Conservation (phyloP, 345 rosid species). For the Rhizophora apiculata region DNA sequence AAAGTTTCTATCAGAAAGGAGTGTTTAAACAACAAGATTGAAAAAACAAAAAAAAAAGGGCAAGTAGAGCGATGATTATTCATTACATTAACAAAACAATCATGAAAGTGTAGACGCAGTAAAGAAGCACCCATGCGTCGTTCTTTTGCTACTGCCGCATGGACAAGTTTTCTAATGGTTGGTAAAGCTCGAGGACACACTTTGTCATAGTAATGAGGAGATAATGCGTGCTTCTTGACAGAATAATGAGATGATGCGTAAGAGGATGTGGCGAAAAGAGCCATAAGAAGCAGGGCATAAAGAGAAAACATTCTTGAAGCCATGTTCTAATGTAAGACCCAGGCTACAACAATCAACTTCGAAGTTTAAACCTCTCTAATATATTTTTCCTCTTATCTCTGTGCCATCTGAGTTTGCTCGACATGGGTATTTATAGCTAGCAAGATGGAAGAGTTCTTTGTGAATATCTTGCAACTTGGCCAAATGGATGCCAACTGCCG, state of each 20-base stretch:
- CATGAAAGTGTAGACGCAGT: constrained; percentile 64
- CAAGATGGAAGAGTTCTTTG: too few species aligned
- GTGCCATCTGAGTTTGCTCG: too few species aligned
- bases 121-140: constrained; percentile 54
- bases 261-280: constrained; percentile 14
- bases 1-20: too few species aligned
- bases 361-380: too few species aligned
- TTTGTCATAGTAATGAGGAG: constrained; percentile 48
- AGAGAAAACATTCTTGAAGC: constrained; percentile 11
- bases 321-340: constrained; percentile 10
- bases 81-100: constrained; percentile 56
- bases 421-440: too few species aligned
- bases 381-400: too few species aligned
- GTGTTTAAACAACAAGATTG: neutral
- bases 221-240: neutral
- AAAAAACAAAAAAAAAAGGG: neutral
- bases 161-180: neutral
- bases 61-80: too few species aligned
- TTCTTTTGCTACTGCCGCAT: constrained; percentile 31
- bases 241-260: constrained; percentile 36
- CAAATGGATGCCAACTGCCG: too few species aligned
- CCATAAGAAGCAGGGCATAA: constrained; percentile 16
- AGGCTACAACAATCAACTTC: too few species aligned
- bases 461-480: too few species aligned
- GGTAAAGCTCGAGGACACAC: constrained; percentile 52